These are phyloP conservation scores for Pisolithus tinctorius DNA, from an alignment of 768 basidiomycete genomes.

Conservation along the genomic window DNA sequence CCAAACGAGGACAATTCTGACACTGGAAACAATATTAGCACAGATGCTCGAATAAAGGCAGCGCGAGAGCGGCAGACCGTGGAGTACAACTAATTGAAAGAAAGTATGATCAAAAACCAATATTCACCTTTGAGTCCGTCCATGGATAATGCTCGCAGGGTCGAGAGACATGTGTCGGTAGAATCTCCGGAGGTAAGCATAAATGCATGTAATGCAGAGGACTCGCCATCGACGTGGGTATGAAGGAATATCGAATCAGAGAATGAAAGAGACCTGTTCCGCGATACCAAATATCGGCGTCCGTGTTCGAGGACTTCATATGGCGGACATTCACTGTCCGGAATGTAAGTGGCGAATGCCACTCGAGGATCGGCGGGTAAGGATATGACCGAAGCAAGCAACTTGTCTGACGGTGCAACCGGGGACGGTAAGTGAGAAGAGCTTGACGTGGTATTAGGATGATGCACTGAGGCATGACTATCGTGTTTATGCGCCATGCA, in stretches of 20 bases:
- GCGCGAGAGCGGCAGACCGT: constrained; percentile 2
- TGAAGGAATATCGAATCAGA: constrained; percentile 46
- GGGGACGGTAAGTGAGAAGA: constrained; percentile 20
- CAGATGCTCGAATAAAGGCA: neutral
- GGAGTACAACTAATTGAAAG: neutral
- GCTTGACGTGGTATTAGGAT: constrained; percentile 1
- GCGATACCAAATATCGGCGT: constrained; percentile 40
- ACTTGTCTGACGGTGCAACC: constrained; percentile 30
- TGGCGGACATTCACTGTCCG: constrained; percentile 19
- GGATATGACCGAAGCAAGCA: constrained; percentile 42
- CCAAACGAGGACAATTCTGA: constrained; percentile 38
- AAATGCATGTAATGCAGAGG: constrained; percentile 55
- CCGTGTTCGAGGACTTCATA: constrained; percentile 49
- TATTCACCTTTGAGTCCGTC: constrained; percentile 49
- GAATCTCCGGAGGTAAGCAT: constrained; percentile 34
- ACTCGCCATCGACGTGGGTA: constrained; percentile 38
- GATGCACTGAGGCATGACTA: constrained; percentile 11
- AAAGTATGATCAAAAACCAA: neutral
- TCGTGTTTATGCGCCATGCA: constrained; percentile 27
- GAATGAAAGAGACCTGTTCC: constrained; percentile 32
- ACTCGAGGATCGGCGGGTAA: constrained; percentile 40
- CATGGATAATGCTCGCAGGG: constrained; percentile 35
- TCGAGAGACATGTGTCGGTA: constrained; percentile 23
- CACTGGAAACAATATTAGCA: constrained; percentile 27
- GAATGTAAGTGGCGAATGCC: constrained; percentile 39